A percentile compares a stretch with the other conserved stretches of the same genome.
These are phyloP conservation scores for Yarrowia yakushimensis DNA, from an alignment of 805 yeast genomes.

Conservation along the genomic window DNA sequence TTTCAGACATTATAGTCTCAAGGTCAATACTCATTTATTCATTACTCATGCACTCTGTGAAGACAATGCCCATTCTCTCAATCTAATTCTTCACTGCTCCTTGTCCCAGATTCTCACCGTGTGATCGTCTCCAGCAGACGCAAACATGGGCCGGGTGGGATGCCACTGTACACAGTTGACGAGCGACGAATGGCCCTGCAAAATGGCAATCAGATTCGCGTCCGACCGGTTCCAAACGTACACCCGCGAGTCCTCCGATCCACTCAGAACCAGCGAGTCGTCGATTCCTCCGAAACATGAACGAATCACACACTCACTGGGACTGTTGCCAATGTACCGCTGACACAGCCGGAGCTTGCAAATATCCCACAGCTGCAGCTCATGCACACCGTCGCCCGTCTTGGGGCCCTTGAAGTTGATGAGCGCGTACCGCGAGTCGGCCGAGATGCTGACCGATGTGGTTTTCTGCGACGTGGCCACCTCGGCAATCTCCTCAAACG, in stretches of 20 bases:
- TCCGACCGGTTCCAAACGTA: conserved; percentile 75
- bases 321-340: conserved; percentile 69
- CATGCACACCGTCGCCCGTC: conserved; percentile 8
- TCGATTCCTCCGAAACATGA: conserved; percentile 72
- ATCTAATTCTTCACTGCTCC: neutral
- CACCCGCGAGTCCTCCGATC: conserved; percentile 76
- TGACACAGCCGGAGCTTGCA: conserved; percentile 53
- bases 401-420: conserved; percentile 39
- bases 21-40: conserved; percentile 1
- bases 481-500: conserved; percentile 44
- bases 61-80: too few relatives aligned
- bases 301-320: conserved; percentile 64
- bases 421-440: conserved; percentile 53
- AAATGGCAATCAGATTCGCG: conserved; percentile 59
- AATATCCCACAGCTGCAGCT: conserved; percentile 78
- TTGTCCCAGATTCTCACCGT: conserved; percentile 49
- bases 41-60: conserved; percentile 9
- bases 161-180: conserved; percentile 83
- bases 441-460: conserved; percentile 62
- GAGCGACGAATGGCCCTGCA: conserved; percentile 60
- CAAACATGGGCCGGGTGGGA: conserved; percentile 52
- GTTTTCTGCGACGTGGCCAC: conserved; percentile 54
- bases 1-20: too few relatives aligned
- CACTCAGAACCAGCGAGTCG: conserved; percentile 70
- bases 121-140: conserved; percentile 82